Evolutionary conservation across 495 filamentous ascomycete genomes (phyloP).

Genomic region (Chaetomium cochliodes): DNA sequence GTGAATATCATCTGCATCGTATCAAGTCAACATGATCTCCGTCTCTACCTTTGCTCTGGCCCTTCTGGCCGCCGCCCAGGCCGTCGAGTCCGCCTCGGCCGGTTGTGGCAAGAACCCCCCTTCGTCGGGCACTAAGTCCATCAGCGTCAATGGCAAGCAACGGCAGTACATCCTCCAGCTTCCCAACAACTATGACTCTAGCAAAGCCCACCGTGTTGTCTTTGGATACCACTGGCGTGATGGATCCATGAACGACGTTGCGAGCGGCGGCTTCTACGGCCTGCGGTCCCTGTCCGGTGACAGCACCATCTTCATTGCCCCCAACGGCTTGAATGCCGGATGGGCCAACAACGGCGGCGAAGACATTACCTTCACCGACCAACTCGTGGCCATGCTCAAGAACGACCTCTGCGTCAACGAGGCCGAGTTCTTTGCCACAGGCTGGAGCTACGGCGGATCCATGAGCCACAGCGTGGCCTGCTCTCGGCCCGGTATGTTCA

Average conservation of each 20-base stretch:
- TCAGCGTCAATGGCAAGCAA: conserved; percentile 34
- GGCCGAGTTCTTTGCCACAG: conserved; percentile 45
- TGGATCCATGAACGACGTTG: conserved; percentile 39
- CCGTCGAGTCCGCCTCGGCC: conserved; percentile 27
- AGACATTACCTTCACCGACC: conserved; percentile 45
- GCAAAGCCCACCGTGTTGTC: conserved; percentile 41
- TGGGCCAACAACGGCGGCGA: conserved; percentile 48
- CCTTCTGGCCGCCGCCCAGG: conserved; percentile 14
- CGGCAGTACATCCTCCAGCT: conserved; percentile 43
- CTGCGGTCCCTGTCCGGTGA: conserved; percentile 39
- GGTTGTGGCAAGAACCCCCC: conserved; percentile 45
- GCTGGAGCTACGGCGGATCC: conserved; percentile 50
- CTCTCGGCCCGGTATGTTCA: conserved; percentile 34
- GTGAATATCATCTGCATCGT: background rate
- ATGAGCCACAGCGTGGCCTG: conserved; percentile 51
- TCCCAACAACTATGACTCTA: conserved; percentile 45
- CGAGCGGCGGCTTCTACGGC: conserved; percentile 36
- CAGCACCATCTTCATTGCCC: conserved; percentile 47
- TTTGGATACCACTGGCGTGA: conserved; percentile 44
- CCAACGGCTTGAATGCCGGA: conserved; percentile 46
- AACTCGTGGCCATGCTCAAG: conserved; percentile 39
- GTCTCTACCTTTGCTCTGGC: conserved; percentile 10
- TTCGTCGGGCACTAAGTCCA: conserved; percentile 32
- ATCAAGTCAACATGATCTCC: conserved; percentile 7
- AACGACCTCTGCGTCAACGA: conserved; percentile 47